Evolutionary conservation across 139 green algal species (phyloP).

Genomic region (Closterium sp.): DNA sequence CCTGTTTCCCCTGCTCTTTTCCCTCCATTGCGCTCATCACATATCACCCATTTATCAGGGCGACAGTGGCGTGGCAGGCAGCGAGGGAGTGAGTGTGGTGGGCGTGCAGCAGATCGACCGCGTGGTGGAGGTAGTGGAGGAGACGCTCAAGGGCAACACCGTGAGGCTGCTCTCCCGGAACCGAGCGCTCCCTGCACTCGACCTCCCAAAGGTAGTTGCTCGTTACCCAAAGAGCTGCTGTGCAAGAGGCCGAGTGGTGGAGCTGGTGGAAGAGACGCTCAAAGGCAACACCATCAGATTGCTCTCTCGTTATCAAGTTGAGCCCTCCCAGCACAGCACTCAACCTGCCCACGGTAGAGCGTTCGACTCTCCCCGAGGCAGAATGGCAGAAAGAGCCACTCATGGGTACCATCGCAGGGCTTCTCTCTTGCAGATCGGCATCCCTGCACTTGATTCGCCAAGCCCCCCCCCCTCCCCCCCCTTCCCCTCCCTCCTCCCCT

Average conservation of each 20-base stretch:
- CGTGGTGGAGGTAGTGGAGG: slow-evolving; percentile 86
- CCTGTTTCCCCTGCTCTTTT: not conserved
- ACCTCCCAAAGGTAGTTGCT: slow-evolving; percentile 81
- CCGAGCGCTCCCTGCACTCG: slow-evolving; percentile 69
- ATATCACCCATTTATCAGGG: slow-evolving; percentile 67
- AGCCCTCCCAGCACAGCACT: slow-evolving; percentile 71
- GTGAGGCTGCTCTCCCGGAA: slow-evolving; percentile 81
- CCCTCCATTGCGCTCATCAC: no score
- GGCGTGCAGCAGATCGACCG: slow-evolving; percentile 81
- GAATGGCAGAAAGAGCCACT: not conserved
- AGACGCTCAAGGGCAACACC: slow-evolving; percentile 81
- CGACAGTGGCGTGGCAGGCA: slow-evolving; percentile 67
- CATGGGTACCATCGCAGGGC: not conserved
- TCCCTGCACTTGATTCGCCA: no score
- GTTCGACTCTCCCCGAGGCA: not conserved
- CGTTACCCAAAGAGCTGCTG: not conserved
- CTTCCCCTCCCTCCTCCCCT: not conserved
- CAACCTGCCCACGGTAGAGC: slow-evolving; percentile 89
- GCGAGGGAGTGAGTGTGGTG: slow-evolving; percentile 77
- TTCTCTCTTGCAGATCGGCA: not conserved
- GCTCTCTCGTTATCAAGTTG: slow-evolving; percentile 76
- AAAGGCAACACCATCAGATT: slow-evolving; percentile 77
- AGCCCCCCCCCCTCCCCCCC: not conserved
- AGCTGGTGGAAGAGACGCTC: slow-evolving; percentile 87
- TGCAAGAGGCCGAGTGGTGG: slow-evolving; percentile 82